Evolutionary conservation across 495 filamentous ascomycete species (phyloP).

Genomic region (Hypoxylon intermedium): DNA sequence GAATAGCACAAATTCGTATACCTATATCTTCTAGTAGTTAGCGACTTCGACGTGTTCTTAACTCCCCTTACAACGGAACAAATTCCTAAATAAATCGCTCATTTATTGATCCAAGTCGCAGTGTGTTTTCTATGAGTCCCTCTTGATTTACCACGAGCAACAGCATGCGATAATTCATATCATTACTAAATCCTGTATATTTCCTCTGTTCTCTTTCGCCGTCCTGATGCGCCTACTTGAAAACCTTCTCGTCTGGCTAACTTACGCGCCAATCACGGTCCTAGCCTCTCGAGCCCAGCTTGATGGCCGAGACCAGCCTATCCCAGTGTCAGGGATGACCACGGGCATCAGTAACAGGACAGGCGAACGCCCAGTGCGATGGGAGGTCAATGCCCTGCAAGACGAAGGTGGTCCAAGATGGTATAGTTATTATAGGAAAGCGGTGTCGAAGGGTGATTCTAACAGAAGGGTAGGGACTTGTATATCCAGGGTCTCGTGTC

Average conservation of each 20-base stretch:
- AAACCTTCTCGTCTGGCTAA: conserved; percentile 1
- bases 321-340: conserved; percentile 46
- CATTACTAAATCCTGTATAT: background rate
- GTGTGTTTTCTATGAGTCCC: background rate
- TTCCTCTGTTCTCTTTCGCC: background rate
- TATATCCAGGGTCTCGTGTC: conserved; percentile 54
- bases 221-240: conserved; percentile 6
- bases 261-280: conserved; percentile 1
- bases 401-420: conserved; percentile 49
- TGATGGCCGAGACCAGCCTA: conserved; percentile 19
- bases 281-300: background rate
- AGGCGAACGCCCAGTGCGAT: conserved; percentile 44
- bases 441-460: conserved; percentile 6
- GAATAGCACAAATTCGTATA: background rate
- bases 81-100: no score
- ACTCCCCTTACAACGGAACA: no score
- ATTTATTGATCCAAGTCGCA: background rate
- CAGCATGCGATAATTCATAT: background rate
- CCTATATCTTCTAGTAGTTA: background rate
- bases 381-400: conserved; percentile 49
- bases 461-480: conserved; percentile 44
- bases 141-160: background rate
- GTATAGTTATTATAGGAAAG: conserved; percentile 33
- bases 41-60: no score
- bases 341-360: conserved; percentile 47